Conservation (phyloP, 2,329 filamentous ascomycete genomes). For the Aspergillus hortae region DNA sequence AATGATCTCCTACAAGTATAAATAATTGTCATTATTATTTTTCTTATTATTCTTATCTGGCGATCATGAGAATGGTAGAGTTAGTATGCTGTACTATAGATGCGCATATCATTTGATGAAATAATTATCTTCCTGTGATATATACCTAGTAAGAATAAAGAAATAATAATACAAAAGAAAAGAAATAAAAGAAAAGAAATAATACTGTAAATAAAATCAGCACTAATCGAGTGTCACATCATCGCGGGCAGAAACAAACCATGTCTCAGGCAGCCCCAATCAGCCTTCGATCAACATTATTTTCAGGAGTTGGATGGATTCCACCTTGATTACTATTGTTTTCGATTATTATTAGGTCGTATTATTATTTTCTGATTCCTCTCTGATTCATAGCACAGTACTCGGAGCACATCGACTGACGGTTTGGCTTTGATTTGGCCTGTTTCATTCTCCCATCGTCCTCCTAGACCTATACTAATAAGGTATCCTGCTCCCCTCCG, state of each 20-base stretch:
- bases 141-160: too few species aligned
- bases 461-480: constrained; percentile 1
- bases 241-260: constrained; percentile 27
- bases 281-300: constrained; percentile 12
- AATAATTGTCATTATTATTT: too few species aligned
- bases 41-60: too few species aligned
- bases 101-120: too few species aligned
- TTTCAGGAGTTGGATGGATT: constrained; percentile 14
- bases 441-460: neutral
- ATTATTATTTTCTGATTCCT: neutral
- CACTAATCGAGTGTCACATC: constrained; percentile 19
- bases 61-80: too few species aligned
- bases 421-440: neutral
- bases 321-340: neutral
- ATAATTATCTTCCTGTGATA: too few species aligned
- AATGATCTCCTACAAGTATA: too few species aligned
- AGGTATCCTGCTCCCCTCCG: neutral
- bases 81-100: too few species aligned
- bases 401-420: neutral
- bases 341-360: neutral
- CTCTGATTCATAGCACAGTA: neutral
- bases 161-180: neutral
- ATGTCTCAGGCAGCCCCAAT: constrained; percentile 31
- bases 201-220: neutral
- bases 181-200: neutral